A percentile compares a stretch with the other conserved stretches of the same genome.
Evolutionary conservation across 495 filamentous ascomycete species (phyloP).

Genomic region (Clavariopsis aquatica): DNA sequence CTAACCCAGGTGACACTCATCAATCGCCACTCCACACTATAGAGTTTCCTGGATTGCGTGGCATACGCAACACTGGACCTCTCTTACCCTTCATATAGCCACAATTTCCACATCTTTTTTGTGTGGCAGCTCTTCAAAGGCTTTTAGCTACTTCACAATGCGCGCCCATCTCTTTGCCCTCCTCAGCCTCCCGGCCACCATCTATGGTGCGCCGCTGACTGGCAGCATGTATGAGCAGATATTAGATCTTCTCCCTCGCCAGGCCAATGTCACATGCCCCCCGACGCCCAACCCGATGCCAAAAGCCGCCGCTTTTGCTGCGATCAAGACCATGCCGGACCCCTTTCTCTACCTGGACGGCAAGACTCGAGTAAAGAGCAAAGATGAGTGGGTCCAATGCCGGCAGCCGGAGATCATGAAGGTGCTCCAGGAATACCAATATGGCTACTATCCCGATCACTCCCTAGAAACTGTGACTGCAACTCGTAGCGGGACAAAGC

Average conservation of each 20-base stretch:
- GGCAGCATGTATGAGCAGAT: constrained; percentile 18
- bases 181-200: constrained; percentile 4
- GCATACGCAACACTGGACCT: not conserved
- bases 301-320: constrained; percentile 24
- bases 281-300: constrained; percentile 29
- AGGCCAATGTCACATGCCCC: constrained; percentile 31
- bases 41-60: constrained; percentile 4
- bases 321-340: constrained; percentile 49
- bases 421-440: constrained; percentile 58
- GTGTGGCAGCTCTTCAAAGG: not conserved
- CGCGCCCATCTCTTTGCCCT: constrained; percentile 10
- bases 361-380: constrained; percentile 49
- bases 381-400: constrained; percentile 55
- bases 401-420: constrained; percentile 56
- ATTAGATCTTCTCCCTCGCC: constrained; percentile 21
- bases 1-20: not conserved
- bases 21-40: not conserved
- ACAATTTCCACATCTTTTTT: not conserved
- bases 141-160: constrained; percentile 27
- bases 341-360: constrained; percentile 55
- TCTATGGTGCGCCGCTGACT: constrained; percentile 8
- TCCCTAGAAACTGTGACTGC: constrained; percentile 53
- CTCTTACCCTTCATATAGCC: not conserved
- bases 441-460: constrained; percentile 57
- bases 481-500: constrained; percentile 52